These are phyloP conservation scores for Penicillium argentinense DNA, from an alignment of 495 filamentous ascomycete genomes.

Conservation along the genomic window DNA sequence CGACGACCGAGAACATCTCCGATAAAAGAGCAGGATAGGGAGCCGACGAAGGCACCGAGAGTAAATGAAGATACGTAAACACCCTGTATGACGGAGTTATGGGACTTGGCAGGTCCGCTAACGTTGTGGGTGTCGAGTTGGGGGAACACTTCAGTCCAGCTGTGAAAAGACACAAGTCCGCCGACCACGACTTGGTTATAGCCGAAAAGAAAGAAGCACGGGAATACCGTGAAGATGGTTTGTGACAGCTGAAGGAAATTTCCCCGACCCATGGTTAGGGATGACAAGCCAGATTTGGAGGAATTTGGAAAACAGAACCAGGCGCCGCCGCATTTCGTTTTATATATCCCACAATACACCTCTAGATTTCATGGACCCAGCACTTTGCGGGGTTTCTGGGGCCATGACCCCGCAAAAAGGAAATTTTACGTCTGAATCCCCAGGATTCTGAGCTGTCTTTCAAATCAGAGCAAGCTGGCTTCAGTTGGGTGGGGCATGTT, in stretches of 20 bases:
- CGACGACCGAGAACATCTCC: constrained; percentile 55
- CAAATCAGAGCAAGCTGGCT: neutral
- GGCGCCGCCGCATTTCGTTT: neutral
- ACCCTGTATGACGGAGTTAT: constrained; percentile 36
- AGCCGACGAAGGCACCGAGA: constrained; percentile 42
- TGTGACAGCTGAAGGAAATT: constrained; percentile 16
- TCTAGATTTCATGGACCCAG: neutral
- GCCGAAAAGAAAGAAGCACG: constrained; percentile 34
- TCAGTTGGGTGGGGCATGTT: neutral
- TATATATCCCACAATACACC: neutral
- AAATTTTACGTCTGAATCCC: no score
- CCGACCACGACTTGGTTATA: constrained; percentile 34
- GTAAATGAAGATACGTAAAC: constrained; percentile 42
- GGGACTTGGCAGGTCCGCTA: constrained; percentile 10
- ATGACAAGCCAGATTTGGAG: neutral
- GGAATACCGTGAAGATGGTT: constrained; percentile 32
- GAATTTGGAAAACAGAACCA: neutral
- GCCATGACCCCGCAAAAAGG: no score
- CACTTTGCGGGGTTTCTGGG: neutral
- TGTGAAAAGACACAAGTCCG: constrained; percentile 25
- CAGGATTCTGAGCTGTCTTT: neutral
- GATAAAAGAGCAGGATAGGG: constrained; percentile 35
- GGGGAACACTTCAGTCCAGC: constrained; percentile 30
- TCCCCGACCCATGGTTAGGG: neutral
- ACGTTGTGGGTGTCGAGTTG: constrained; percentile 35